Evolutionary conservation across 1,139 yeast genomes (phyloP).

Genomic region (Nakaseomyces delphensis): DNA sequence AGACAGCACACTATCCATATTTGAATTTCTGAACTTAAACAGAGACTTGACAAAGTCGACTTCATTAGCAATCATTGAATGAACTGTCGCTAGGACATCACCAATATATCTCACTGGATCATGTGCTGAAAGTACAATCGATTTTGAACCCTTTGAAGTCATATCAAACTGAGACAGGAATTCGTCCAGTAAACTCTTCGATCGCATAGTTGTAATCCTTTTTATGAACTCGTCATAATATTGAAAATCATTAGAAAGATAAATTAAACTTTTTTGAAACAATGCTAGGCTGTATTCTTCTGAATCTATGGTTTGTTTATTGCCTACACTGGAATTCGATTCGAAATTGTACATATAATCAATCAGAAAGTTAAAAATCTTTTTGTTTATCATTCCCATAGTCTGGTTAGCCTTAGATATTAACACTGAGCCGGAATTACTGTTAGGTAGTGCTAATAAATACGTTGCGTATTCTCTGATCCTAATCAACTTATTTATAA

Average conservation of each 20-base stretch:
- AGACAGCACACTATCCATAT: conserved; percentile 17
- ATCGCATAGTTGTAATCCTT: conserved; percentile 51
- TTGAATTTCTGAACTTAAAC: conserved; percentile 37
- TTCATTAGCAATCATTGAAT: conserved; percentile 83
- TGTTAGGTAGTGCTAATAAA: conserved; percentile 58
- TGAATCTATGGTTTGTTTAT: conserved; percentile 9
- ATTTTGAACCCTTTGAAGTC: conserved; percentile 30
- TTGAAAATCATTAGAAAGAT: conserved; percentile 33
- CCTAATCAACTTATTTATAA: conserved; percentile 51
- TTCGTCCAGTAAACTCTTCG: conserved; percentile 49
- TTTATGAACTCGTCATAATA: conserved; percentile 45
- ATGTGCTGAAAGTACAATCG: conserved; percentile 59
- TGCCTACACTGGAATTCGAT: conserved; percentile 10
- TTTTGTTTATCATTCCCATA: conserved; percentile 30
- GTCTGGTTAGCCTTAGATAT: conserved; percentile 50
- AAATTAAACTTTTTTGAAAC: conserved; percentile 27
- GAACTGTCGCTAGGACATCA: conserved; percentile 82
- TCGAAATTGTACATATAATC: conserved; percentile 31
- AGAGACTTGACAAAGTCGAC: conserved; percentile 59
- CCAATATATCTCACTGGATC: conserved; percentile 81
- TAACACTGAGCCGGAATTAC: conserved; percentile 61
- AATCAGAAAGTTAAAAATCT: conserved; percentile 31
- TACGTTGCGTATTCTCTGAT: conserved; percentile 58
- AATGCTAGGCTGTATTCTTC: conserved; percentile 16
- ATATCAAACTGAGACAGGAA: conserved; percentile 44